Base-by-base conservation (phyloP, 306 rosid species). In the Cicer yamashitae region DNA sequence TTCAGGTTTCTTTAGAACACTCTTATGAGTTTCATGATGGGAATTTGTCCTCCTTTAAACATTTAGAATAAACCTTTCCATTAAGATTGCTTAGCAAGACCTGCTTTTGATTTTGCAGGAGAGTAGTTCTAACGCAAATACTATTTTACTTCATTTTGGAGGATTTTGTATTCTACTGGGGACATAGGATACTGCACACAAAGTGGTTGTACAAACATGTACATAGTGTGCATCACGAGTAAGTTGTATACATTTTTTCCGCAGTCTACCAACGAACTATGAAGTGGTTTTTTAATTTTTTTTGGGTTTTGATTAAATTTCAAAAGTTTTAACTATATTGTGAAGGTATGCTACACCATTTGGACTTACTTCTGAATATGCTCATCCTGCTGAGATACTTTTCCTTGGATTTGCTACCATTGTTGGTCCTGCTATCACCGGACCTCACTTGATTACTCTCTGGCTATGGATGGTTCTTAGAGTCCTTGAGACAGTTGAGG, bases 351-450 rank as follows among this genome's bases (percentile, higher is more conserved):
- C 98, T 52, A 94, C 98, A 1, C 98, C 98, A 6, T 94, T 94
- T 82, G 98, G 98, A 67, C 85, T 94, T 74, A 89, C 89, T 73
- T 89, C 98, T n/a, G 97, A 91, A 80, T 94, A 91, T 82, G 98
- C 98, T 82, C 98, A 94, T 85, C 98, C 97, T 25, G 96, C 90
- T 53, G 98, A 94, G 90, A 94, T 94, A 84, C 89, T 94, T 72
- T 94, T 94, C 81, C 98, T 94, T 84, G 98, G 98, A 58, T 90
- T 94, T 81, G 96, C 97, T 64, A 90, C 97, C 63, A 76, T 91
- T 71, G 6, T 91, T 69, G 98, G 98, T 87, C 97, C 98, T 77
- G 96, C 94, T 43, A 61, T 94, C 73, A 91, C 97, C 5, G 98
- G 97, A 40, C 97, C 98, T 2, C 98, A 94, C 84, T 88, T 94